Evolutionary conservation across 148 eudicot species (phyloP).

Genomic region (Drosera capensis): DNA sequence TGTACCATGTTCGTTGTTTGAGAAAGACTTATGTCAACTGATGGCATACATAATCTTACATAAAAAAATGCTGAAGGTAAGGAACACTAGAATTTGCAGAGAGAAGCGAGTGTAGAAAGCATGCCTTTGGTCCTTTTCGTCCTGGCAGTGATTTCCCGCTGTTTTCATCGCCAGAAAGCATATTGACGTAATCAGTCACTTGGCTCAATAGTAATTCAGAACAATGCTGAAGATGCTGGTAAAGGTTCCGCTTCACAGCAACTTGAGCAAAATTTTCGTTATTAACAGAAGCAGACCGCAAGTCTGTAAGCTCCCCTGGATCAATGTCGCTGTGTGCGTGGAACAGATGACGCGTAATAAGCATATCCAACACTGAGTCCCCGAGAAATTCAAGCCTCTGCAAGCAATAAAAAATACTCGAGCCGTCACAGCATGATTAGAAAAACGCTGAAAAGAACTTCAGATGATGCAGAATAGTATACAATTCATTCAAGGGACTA

Average conservation of each 20-base stretch:
- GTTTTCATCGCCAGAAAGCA: constrained; percentile 26
- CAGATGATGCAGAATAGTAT: too few species aligned
- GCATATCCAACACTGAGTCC: constrained; percentile 78
- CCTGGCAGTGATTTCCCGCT: constrained; percentile 21
- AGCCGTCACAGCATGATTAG: neutral
- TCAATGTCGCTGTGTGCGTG: constrained; percentile 47
- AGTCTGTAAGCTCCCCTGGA: constrained; percentile 85
- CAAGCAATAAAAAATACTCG: neutral
- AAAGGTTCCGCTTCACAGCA: constrained; percentile 50
- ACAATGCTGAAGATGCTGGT: constrained; percentile 56
- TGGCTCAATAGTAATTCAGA: constrained; percentile 38
- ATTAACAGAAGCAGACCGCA: constrained; percentile 93
- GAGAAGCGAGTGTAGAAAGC: neutral
- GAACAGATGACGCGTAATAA: constrained; percentile 66
- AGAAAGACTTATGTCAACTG: too few species aligned
- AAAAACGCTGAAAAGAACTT: neutral
- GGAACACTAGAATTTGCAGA: neutral
- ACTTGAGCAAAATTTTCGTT: constrained; percentile 79
- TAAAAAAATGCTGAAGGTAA: neutral
- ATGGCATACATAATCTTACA: too few species aligned
- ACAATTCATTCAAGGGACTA: neutral
- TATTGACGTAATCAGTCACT: constrained; percentile 37
- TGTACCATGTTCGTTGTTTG: too few species aligned
- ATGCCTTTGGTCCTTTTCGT: constrained; percentile 60
- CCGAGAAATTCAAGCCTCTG: constrained; percentile 97